These are phyloP conservation scores for Parathielavia hyrcaniae DNA, from an alignment of 495 filamentous ascomycete species.

Conservation along the genomic window DNA sequence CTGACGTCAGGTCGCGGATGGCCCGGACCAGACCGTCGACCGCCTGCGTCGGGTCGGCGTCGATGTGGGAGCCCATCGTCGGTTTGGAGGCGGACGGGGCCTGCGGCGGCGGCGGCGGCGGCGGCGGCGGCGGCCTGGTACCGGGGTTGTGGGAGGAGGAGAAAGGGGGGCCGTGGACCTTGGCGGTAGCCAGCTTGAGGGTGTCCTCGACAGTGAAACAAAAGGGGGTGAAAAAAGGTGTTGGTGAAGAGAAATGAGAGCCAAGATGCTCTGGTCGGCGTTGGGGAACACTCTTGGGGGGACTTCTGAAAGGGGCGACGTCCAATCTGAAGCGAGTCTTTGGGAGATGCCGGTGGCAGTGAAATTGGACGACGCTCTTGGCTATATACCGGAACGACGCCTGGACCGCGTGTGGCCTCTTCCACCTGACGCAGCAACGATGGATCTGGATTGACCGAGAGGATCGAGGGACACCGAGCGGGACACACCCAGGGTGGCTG, in stretches of 20 bases:
- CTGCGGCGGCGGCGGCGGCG: conserved; percentile 10
- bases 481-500: conserved; percentile 11
- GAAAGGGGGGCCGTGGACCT: conserved; percentile 1
- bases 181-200: conserved; percentile 25
- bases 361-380: conserved; percentile 15
- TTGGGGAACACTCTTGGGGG: conserved; percentile 17
- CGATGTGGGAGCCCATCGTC: conserved; percentile 24
- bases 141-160: conserved; percentile 1
- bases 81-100: conserved; percentile 13
- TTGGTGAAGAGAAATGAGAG: not conserved
- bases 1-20: conserved; percentile 34
- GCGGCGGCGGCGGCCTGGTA: conserved; percentile 10
- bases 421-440: conserved; percentile 8
- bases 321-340: conserved; percentile 16
- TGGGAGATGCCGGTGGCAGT: conserved; percentile 9
- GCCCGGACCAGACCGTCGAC: conserved; percentile 36
- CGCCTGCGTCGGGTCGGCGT: conserved; percentile 28
- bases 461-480: not conserved
- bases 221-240: not conserved
- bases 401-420: not conserved
- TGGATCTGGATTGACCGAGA: conserved; percentile 3
- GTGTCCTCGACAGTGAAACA: not conserved
- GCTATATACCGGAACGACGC: conserved; percentile 17
- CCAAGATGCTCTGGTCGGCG: conserved; percentile 6
- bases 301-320: conserved; percentile 15